Base-by-base conservation (phyloP, 148 eudicot genomes). In the Diospyros lotus region DNA sequence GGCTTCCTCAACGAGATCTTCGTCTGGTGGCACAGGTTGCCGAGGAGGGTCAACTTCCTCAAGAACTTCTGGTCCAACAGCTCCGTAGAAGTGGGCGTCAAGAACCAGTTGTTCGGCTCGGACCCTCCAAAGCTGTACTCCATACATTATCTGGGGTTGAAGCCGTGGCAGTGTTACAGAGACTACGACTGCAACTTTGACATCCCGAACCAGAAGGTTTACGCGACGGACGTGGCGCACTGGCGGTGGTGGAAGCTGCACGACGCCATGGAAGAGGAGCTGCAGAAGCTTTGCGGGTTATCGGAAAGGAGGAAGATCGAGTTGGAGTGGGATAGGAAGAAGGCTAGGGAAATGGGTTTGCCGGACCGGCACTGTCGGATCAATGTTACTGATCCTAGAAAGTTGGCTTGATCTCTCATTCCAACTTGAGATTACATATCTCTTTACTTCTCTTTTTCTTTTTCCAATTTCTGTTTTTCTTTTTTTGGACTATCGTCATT, bases 141-240 rank as follows among this genome's bases (percentile, higher is more conserved):
- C 11, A 88, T 95, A 8, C 99, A 95, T 78, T 95, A 89, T 68
- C 76, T 95, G 12, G 99, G 99, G 1, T 69, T 89, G 70, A 95
- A 95, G 80, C 99, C 99, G 5, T 95, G 99, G 99, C 69, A 75
- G 5, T 95, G 99, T 43, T 95, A 95, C 60, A 81, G 99, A 43
- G 99, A 95, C 65, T 95, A 95, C 28, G 99, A 95, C 66, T 95
- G 99, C 68, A 95, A 95, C 58, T 95, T 91, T 88, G 96, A 95
- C 44, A 10, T 88, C 0, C 54, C 43, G 0, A 79, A 84, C 9
- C 97, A 88, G 66, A 84, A 78, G 28, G 90, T 93, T 9, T 89
- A 95, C 13, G 99, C 99, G 3, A 95, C 96, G 18, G 96, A 95
- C 56, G 86, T 74, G 39, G 99, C 99, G 0, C 96, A 95, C 64